Conservation (phyloP, 345 rosid species). For the Iberis pinnata region DNA sequence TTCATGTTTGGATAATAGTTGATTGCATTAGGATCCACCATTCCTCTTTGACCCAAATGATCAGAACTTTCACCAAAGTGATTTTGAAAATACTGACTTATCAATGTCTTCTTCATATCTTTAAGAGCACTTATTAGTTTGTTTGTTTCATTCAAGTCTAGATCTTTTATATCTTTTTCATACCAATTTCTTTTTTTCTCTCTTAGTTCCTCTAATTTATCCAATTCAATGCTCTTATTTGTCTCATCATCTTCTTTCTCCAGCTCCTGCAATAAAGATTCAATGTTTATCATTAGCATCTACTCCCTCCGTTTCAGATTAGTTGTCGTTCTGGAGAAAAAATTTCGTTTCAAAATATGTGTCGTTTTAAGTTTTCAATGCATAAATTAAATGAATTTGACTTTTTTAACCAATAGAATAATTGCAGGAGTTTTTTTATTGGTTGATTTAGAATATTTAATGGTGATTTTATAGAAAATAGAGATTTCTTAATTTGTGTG, state of each 20-base stretch:
- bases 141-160: constrained; percentile 28
- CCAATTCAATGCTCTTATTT: constrained; percentile 30
- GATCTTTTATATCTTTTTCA: constrained; percentile 40
- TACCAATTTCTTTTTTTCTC: constrained; percentile 34
- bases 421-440: too few relatives aligned
- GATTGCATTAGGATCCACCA: background rate
- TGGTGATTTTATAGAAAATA: too few relatives aligned
- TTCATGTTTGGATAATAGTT: background rate
- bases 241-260: constrained; percentile 33
- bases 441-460: too few relatives aligned
- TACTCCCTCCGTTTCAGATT: too few relatives aligned
- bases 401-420: too few relatives aligned
- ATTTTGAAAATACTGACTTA: background rate
- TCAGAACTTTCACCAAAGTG: background rate
- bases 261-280: background rate
- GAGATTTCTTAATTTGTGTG: too few relatives aligned
- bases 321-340: too few relatives aligned
- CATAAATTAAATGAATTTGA: too few relatives aligned
- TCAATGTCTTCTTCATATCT: constrained; percentile 32
- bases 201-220: constrained; percentile 12
- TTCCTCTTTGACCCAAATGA: constrained; percentile 1
- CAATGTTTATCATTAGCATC: too few relatives aligned
- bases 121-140: constrained; percentile 26
- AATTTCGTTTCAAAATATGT: too few relatives aligned
- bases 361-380: too few relatives aligned